phyloP scores from a whole-genome alignment of 306 rosid genomes.

The Vicia sativa region DNA sequence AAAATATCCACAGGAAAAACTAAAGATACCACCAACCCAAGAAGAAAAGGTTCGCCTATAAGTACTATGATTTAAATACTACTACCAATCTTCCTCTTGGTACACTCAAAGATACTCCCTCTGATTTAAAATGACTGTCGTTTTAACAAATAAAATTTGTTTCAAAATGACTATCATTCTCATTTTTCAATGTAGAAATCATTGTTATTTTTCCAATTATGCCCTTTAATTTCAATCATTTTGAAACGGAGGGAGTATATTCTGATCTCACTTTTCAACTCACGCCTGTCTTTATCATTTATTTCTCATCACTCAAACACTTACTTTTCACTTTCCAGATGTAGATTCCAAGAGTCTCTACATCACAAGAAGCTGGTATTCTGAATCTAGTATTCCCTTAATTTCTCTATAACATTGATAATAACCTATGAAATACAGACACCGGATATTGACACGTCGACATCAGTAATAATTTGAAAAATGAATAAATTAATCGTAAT shows the following conservation, averaged over 20 bases:
- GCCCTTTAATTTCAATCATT: no score
- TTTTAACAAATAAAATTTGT: no score
- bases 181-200: no score
- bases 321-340: slow-evolving; percentile 32
- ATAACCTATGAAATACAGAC: not conserved
- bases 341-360: slow-evolving; percentile 32
- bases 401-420: slow-evolving; percentile 2
- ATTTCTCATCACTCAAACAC: slow-evolving; percentile 28
- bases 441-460: no score
- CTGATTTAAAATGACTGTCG: no score
- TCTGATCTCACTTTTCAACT: no score
- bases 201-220: no score
- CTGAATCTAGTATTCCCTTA: not conserved
- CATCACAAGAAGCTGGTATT: slow-evolving; percentile 9
- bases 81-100: slow-evolving; percentile 34
- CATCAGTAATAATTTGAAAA: no score
- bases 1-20: not conserved
- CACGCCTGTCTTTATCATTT: no score
- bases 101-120: slow-evolving; percentile 41
- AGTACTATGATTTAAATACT: not conserved
- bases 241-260: no score
- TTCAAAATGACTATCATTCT: no score
- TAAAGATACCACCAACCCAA: not conserved
- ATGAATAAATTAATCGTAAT: no score
- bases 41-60: slow-evolving; percentile 8